phyloP scores from a whole-genome alignment of 805 yeast species.

The Wickerhamiella spandovensis region DNA sequence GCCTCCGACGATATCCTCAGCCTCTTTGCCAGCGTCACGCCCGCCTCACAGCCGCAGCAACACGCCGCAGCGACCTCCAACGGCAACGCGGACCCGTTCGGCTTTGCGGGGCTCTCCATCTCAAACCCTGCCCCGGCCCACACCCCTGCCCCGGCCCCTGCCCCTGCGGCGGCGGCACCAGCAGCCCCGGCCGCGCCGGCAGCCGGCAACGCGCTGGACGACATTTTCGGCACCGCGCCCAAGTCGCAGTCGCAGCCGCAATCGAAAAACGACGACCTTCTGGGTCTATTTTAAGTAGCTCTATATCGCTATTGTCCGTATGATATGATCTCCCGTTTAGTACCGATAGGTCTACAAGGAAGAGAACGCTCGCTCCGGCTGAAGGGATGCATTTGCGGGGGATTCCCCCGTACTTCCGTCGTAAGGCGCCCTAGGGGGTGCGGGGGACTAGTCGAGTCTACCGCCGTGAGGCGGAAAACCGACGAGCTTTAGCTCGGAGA shows the following conservation, averaged over 20 bases:
- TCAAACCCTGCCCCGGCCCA: neutral
- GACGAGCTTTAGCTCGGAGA: no score
- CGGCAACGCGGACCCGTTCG: slow-evolving; percentile 8
- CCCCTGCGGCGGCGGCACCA: slow-evolving; percentile 4
- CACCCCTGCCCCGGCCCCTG: neutral
- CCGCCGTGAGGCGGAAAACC: no score
- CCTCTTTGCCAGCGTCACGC: slow-evolving; percentile 25
- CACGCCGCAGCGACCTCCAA: neutral
- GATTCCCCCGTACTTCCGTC: no score
- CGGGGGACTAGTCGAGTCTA: no score
- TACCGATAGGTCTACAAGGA: no score
- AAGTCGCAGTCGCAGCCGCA: neutral
- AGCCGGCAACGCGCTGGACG: neutral
- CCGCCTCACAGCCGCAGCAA: neutral
- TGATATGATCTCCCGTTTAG: neutral
- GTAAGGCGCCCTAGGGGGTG: no score
- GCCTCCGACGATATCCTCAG: slow-evolving; percentile 35
- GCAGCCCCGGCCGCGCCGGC: neutral
- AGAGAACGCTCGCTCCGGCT: no score
- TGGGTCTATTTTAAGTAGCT: slow-evolving; percentile 19
- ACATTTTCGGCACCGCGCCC: neutral
- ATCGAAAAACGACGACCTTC: slow-evolving; percentile 19
- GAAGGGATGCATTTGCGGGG: no score
- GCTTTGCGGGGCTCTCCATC: slow-evolving; percentile 5
- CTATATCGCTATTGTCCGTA: neutral